Base-by-base conservation (phyloP, 176 grass and related monocot species). In the Dactylis glomerata region DNA sequence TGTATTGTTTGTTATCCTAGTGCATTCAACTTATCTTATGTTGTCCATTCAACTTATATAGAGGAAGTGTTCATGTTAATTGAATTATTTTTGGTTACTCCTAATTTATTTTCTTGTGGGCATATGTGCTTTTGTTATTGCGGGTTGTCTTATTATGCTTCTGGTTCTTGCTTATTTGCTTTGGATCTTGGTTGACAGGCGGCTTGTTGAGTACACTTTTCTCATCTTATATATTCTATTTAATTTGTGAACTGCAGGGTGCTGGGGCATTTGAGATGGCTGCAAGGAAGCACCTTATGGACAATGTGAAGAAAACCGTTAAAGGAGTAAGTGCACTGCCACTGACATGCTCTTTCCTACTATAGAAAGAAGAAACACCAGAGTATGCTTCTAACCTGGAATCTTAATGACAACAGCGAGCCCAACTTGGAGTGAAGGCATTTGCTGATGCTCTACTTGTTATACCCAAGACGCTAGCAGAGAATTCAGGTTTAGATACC, bases 391-490 rank as follows among this genome's bases (percentile, higher is more conserved):
- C n/a, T 78, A 16, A 79, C 33, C 52, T 65, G 42, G 44, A 54
- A 84, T 22, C 24, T 76, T 90, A 14, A 46, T 23, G 76, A 92
- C 86, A 98, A 92, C 86, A 98, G 96, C 85, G 96, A 71, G 93
- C 93, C 76, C 96, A 98, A 80, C 93, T 98, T 66, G 96, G 96
- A 45, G 93, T 98, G 32, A 91, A 92, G 26, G 96, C 96, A 42
- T 98, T 98, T 92, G 96, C 96, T 7, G 96, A 98, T 49, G 96
- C 96, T 68, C 96, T 98, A 81, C 91, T 98, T 68, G 96, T 98
- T 63, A 92, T 98, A 32, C 96, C 93, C 54, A 98, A 98, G 84
- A 98, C 89, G 32, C 79, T 98, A 31, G 96, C 96, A 10, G 91
- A 98, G 80, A 98, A 98, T 76, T 98, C 96, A 62, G 96, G 96